These are phyloP conservation scores for Musa troglodytarum DNA, from an alignment of 176 grass and related monocot genomes.

Conservation along the genomic window DNA sequence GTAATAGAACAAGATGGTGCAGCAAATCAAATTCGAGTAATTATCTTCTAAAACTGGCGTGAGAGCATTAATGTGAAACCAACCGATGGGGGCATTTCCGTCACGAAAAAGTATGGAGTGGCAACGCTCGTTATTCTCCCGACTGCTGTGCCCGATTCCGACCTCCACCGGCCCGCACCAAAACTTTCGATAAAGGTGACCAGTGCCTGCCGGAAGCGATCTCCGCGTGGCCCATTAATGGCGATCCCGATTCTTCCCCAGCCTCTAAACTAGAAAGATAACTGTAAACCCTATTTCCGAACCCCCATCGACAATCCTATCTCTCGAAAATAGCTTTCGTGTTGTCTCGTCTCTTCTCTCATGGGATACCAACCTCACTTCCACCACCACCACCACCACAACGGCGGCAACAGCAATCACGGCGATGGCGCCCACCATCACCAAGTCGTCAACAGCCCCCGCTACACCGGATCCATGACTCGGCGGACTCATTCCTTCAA, in stretches of 20 bases:
- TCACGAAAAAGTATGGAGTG: neutral
- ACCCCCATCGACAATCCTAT: neutral
- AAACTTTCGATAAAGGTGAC: neutral
- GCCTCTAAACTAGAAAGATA: neutral
- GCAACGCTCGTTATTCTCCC: neutral
- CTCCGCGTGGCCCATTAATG: neutral
- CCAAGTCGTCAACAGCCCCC: slow-evolving; percentile 57
- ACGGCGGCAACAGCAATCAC: neutral
- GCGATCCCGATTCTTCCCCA: slow-evolving; percentile 12
- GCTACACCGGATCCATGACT: slow-evolving; percentile 69
- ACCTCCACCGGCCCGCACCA: neutral
- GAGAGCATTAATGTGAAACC: neutral
- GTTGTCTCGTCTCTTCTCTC: neutral
- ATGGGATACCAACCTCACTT: slow-evolving; percentile 60
- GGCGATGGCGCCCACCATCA: slow-evolving; percentile 25
- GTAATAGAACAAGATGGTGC: too few relatives aligned
- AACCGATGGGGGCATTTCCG: neutral
- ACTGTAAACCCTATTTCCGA: neutral
- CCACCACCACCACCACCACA: slow-evolving; percentile 28
- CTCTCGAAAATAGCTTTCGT: neutral
- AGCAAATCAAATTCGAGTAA: too few relatives aligned
- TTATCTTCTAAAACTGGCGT: neutral
- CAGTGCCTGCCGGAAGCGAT: neutral
- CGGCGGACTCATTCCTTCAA: slow-evolving; percentile 93
- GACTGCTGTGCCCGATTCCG: neutral